Percentiles rank a stretch among this genome's conserved stretches.
These are phyloP conservation scores for Hypericum perforatum DNA, from an alignment of 345 rosid genomes.

Conservation along the genomic window DNA sequence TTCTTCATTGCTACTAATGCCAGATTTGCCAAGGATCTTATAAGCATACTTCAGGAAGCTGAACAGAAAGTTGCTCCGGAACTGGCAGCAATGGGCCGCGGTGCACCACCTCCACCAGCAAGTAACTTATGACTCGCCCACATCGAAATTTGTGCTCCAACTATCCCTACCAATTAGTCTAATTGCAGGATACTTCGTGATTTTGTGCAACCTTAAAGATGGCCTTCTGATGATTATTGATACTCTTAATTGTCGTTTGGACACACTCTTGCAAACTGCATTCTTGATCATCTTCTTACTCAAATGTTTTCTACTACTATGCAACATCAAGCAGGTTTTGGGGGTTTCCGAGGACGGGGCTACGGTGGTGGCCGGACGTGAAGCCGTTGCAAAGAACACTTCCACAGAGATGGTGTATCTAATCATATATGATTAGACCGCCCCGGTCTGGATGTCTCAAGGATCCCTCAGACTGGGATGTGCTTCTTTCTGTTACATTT, in stretches of 20 bases:
- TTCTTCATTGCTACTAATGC: conserved; percentile 97
- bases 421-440: too few species aligned
- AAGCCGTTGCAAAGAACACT: conserved; percentile 12
- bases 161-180: too few species aligned
- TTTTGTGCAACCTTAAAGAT: too few species aligned
- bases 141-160: too few species aligned
- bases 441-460: too few species aligned
- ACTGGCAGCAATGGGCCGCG: conserved; percentile 91
- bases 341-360: conserved; percentile 45
- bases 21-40: conserved; percentile 87
- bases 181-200: too few species aligned
- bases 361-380: conserved; percentile 46
- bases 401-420: too few species aligned
- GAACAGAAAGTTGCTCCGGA: conserved; percentile 89
- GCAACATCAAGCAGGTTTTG: conserved; percentile 28
- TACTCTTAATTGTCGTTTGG: too few species aligned
- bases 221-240: too few species aligned
- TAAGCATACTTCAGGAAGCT: conserved; percentile 86
- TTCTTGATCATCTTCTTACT: not conserved
- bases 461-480: too few species aligned
- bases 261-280: too few species aligned
- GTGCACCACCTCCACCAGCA: conserved; percentile 81
- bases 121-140: conserved; percentile 33
- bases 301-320: not conserved
- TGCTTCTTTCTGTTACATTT: too few species aligned